Conservation (phyloP, 176 grass and related monocot genomes). For the Phoenix roebelenii region DNA sequence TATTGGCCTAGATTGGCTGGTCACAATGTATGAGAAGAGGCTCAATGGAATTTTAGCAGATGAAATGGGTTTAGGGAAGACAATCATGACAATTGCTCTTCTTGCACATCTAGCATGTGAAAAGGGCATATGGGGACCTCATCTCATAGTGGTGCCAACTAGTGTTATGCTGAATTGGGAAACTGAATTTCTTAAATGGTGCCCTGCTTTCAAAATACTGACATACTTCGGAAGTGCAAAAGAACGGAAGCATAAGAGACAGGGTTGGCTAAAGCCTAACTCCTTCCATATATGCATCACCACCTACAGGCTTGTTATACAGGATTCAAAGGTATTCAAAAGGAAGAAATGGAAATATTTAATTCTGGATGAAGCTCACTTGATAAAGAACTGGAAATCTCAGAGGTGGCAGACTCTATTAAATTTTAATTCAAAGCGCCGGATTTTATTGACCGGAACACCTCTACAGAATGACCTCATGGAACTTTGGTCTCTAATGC, state of each 20-base stretch:
- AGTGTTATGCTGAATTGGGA: conserved; percentile 99
- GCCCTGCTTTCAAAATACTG: conserved; percentile 95
- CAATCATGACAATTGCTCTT: conserved; percentile 98
- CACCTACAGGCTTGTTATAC: conserved; percentile 95
- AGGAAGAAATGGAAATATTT: conserved; percentile 99
- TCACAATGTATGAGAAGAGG: conserved; percentile 97
- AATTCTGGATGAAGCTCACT: conserved; percentile 98
- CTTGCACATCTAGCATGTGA: conserved; percentile 93
- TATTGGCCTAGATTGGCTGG: conserved; percentile 94
- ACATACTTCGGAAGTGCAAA: conserved; percentile 99
- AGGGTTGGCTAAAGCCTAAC: conserved; percentile 96
- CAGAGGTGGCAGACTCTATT: conserved; percentile 96
- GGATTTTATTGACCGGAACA: conserved; percentile 95
- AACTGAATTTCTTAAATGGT: conserved; percentile 99
- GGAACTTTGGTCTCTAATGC: conserved; percentile 99
- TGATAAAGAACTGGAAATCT: conserved; percentile 99
- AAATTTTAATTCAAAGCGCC: conserved; percentile 94
- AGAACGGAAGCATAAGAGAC: conserved; percentile 92
- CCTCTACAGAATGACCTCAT: conserved; percentile 98
- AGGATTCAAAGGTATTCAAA: conserved; percentile 96
- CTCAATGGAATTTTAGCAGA: conserved; percentile 99
- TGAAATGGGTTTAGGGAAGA: conserved; percentile 99
- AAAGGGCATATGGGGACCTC: conserved; percentile 99
- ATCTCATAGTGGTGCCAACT: conserved; percentile 95
- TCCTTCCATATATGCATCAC: conserved; percentile 99